phyloP scores from a whole-genome alignment of 306 rosid species.

The Aeschynomene evenia region DNA sequence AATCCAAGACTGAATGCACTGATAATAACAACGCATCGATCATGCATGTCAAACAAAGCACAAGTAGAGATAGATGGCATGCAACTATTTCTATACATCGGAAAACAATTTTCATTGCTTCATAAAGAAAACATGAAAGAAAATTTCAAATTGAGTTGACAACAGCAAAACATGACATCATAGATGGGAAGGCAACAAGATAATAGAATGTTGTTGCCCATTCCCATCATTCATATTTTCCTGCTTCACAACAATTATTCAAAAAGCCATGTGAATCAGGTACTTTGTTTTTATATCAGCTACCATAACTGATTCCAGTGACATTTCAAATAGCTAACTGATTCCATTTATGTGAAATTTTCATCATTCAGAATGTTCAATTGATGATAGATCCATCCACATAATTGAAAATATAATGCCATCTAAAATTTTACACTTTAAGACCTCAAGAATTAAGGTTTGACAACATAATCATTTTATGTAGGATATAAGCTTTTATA shows the following conservation, averaged over 20 bases:
- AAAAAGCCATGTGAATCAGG: background rate
- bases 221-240: constrained; percentile 1
- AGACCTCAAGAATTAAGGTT: constrained; percentile 11
- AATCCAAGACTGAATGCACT: background rate
- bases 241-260: background rate
- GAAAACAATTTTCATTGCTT: background rate
- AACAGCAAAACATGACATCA: background rate
- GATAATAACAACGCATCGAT: background rate
- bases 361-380: constrained; percentile 1
- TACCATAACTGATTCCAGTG: background rate
- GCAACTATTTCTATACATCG: background rate
- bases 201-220: background rate
- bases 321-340: background rate
- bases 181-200: background rate
- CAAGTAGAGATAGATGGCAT: background rate
- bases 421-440: background rate
- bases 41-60: background rate
- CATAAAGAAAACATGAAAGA: background rate
- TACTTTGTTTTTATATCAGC: background rate
- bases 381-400: background rate
- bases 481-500: background rate
- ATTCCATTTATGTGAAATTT: constrained; percentile 15
- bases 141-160: background rate
- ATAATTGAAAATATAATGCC: background rate
- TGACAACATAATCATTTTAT: background rate